phyloP scores from a whole-genome alignment of 2,329 filamentous ascomycete species.

The Coniella lustricola region DNA sequence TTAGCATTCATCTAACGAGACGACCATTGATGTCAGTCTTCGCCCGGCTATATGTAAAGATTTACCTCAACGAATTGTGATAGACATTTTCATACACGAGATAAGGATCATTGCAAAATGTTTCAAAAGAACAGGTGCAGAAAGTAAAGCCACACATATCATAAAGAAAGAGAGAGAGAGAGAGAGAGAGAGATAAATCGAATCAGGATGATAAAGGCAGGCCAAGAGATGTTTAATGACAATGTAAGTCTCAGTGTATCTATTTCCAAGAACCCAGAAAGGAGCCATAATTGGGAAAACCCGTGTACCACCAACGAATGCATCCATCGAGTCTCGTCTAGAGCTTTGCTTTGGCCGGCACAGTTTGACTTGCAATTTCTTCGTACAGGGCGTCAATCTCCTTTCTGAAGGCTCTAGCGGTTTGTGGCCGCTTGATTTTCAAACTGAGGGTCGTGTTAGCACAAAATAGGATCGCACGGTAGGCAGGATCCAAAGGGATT shows the following conservation, averaged over 20 bases:
- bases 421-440: constrained; percentile 54
- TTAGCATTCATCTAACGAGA: constrained; percentile 1
- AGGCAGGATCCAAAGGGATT: background rate
- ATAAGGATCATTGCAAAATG: too few relatives aligned
- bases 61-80: too few relatives aligned
- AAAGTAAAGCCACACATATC: too few relatives aligned
- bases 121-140: too few relatives aligned
- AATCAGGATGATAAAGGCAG: too few relatives aligned
- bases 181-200: too few relatives aligned
- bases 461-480: background rate
- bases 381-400: constrained; percentile 52
- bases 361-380: constrained; percentile 38
- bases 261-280: background rate
- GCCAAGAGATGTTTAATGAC: too few relatives aligned
- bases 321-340: constrained; percentile 20
- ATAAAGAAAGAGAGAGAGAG: too few relatives aligned
- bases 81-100: too few relatives aligned
- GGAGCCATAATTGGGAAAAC: background rate
- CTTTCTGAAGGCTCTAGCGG: constrained; percentile 42
- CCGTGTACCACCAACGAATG: too few relatives aligned
- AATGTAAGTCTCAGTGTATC: background rate
- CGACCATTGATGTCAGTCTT: too few relatives aligned
- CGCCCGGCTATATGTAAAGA: too few relatives aligned
- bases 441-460: constrained; percentile 33
- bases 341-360: constrained; percentile 36